Evolutionary conservation across 2,329 filamentous ascomycete species (phyloP), one percentile per base, ranked within the genome.

Genomic region (Alternaria panax): DNA sequence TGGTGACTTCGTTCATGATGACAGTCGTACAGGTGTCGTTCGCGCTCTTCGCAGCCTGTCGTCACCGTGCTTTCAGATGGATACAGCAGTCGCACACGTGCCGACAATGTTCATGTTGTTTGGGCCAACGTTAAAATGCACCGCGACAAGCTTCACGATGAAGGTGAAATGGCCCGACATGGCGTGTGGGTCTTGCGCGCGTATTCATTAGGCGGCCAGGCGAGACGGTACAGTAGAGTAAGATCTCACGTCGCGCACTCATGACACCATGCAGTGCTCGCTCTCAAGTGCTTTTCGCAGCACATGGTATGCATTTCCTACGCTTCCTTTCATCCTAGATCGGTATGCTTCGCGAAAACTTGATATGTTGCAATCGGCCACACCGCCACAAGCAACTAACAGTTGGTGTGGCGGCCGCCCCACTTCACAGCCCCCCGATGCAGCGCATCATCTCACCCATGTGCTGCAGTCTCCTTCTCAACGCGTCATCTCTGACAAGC

Each of bases 321-420:
- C 14, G n/a, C 27, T 47, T 28, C n/a, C 22, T 3, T 4, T 38
- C 34, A 22, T 6, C 20, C 25, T 8, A 6, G 18, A 20, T 43
- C 16, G 51, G 41, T 16, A 54, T 38, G n/a, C 28, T 25, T 38
- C 8, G 47, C 34, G 34, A 40, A 6, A 40, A 34, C 11, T 24
- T 43, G 12, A 38, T 25, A 4, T 22, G 30, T 20, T 45, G 30
- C 1, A 25, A 38, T 24, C 11, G 6, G 40, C 25, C 30, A 30
- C 54, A 52, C 54, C 36, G 56, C 56, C 36, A 54, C 54, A 5
- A 22, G 9, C 3, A 20, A 30, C 41, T 34, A 27, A 20, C 9
- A 14, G 28, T 4, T 38, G 18, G 32, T 52, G 59, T 55, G 41
- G 59, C 55, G 60, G 14, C 34, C 50, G 56, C 47, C 57, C 57